Base-by-base conservation (phyloP, 2,329 filamentous ascomycete species). In the Ophiognomonia clavigignenti-juglandacearum region DNA sequence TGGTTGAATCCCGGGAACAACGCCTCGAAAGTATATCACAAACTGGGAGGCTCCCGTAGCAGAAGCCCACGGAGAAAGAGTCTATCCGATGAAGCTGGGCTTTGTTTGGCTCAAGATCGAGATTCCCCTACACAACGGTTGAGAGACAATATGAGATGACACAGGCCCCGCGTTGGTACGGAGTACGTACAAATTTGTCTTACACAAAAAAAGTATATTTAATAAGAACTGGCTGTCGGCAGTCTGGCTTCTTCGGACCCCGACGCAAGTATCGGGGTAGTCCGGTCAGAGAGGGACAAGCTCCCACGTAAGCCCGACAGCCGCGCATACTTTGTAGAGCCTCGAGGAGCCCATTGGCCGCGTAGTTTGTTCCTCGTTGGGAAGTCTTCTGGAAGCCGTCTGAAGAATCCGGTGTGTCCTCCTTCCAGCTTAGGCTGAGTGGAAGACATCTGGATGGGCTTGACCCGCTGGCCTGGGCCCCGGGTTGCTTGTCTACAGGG, bases 1-100 rank as follows among this genome's bases (percentile, higher is more conserved):
- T 66, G 11, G 42, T 56, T 24, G 31, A 34, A 39, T 14, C 35
- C 24, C 31, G 16, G n/a, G 5, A 34, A 34, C 4, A 16, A n/a
- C 4, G 5, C 18, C 31, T 4, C 31, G n/a, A n/a, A 16, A 34
- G 31, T 34, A 34, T 4, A 16, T 4, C 9, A 31, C 13, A n/a
- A 5, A 13, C 10, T 5, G 29, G 10, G 11, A 13, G 13, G n/a
- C 10, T 6, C 29, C 29, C 11, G 29, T n/a, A 31, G 29, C 29
- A n/a, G n/a, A n/a, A n/a, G n/a, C n/a, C n/a, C n/a, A n/a, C n/a
- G n/a, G n/a, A n/a, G n/a, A n/a, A n/a, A n/a, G n/a, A n/a, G n/a
- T n/a, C n/a, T n/a, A n/a, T n/a, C n/a, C n/a, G n/a, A n/a, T n/a
- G n/a, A n/a, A n/a, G n/a, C n/a, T n/a, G n/a, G n/a, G n/a, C n/a